These are phyloP conservation scores for Kuraishia cidri DNA, from an alignment of 805 yeast genomes.

Conservation along the genomic window DNA sequence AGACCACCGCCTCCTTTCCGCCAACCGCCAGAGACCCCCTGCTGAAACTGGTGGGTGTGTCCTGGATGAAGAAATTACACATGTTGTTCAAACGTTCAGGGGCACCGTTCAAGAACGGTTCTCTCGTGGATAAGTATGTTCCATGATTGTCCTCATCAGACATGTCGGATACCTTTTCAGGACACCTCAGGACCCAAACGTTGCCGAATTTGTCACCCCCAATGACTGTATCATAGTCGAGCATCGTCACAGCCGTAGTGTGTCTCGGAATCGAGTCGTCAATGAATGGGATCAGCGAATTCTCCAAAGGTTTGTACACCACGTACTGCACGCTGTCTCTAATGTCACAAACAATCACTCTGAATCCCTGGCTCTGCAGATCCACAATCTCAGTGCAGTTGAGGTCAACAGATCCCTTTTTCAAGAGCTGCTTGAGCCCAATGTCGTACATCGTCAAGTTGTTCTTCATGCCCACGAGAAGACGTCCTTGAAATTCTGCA, in stretches of 20 bases:
- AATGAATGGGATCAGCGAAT: slow-evolving; percentile 51
- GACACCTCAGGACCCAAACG: slow-evolving; percentile 56
- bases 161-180: slow-evolving; percentile 34
- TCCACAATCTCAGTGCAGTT: slow-evolving; percentile 41
- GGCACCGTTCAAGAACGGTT: slow-evolving; percentile 33
- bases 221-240: slow-evolving; percentile 71
- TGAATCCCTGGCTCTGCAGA: slow-evolving; percentile 43
- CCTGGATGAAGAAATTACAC: slow-evolving; percentile 59
- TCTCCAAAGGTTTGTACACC: slow-evolving; percentile 35
- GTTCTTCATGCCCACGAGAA: slow-evolving; percentile 51
- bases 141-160: slow-evolving; percentile 44
- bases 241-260: slow-evolving; percentile 44
- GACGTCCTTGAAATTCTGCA: slow-evolving; percentile 43
- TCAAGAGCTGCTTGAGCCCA: slow-evolving; percentile 73
- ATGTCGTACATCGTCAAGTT: slow-evolving; percentile 54
- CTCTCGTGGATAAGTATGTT: slow-evolving; percentile 23
- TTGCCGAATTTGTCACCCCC: slow-evolving; percentile 90
- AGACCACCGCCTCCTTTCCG: slow-evolving; percentile 59
- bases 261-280: slow-evolving; percentile 67
- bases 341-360: slow-evolving; percentile 67
- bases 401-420: slow-evolving; percentile 42
- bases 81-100: slow-evolving; percentile 40
- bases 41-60: slow-evolving; percentile 56
- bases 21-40: slow-evolving; percentile 47
- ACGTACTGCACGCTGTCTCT: slow-evolving; percentile 54